phyloP scores from a whole-genome alignment of 2,329 filamentous ascomycete species.

The Didymella arachidicola region DNA sequence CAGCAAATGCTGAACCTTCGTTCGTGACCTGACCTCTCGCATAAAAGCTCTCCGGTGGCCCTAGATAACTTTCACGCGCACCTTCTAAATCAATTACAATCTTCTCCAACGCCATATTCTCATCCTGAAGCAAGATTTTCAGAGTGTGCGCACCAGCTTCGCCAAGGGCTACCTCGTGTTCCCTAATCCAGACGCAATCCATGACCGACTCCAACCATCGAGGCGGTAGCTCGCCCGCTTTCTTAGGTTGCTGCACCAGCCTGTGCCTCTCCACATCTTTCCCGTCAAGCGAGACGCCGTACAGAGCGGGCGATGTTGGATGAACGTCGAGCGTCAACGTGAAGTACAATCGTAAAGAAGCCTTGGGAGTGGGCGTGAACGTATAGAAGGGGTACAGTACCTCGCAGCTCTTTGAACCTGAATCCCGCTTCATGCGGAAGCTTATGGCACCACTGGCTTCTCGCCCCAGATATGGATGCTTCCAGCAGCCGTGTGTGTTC shows the following conservation, averaged over 20 bases:
- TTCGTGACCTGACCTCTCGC: no score
- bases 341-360: not conserved
- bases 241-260: not conserved
- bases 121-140: not conserved
- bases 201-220: not conserved
- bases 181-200: not conserved
- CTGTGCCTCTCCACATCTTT: not conserved
- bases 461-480: not conserved
- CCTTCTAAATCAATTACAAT: not conserved
- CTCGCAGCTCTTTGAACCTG: not conserved
- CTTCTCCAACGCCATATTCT: not conserved
- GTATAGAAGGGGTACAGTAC: not conserved
- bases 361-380: not conserved
- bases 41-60: not conserved
- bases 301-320: not conserved
- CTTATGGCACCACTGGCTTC: not conserved
- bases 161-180: not conserved
- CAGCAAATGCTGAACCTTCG: no score
- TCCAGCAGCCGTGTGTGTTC: not conserved
- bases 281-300: not conserved
- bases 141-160: not conserved
- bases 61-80: not conserved
- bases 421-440: not conserved
- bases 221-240: not conserved
- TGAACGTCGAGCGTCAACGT: not conserved